Conservation (phyloP, 179 eudicot species). For the Actinidia polygama region DNA sequence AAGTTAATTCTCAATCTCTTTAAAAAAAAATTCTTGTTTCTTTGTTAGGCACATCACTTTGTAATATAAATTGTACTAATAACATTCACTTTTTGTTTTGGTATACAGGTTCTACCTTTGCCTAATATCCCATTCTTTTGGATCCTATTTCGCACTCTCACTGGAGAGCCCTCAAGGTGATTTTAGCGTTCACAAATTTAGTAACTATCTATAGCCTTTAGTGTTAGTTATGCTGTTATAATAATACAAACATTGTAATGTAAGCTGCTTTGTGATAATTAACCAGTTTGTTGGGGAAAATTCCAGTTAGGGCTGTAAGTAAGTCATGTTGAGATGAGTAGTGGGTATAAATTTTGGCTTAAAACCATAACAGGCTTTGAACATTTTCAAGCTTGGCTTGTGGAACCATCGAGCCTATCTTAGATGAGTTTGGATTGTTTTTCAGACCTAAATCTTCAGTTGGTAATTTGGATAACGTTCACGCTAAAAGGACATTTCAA, state of each 20-base stretch:
- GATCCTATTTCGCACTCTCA: constrained; percentile 92
- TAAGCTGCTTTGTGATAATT: not conserved
- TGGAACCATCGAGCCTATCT: too few relatives aligned
- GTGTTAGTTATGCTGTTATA: not conserved
- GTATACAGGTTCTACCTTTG: constrained; percentile 81
- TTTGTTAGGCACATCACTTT: not conserved
- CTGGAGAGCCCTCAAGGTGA: constrained; percentile 96
- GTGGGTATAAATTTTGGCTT: too few relatives aligned
- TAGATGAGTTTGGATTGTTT: too few relatives aligned
- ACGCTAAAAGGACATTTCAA: too few relatives aligned
- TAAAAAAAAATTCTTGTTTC: not conserved
- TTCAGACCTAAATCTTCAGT: too few relatives aligned
- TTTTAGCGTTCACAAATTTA: constrained; percentile 22
- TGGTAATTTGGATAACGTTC: too few relatives aligned
- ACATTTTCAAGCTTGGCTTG: too few relatives aligned
- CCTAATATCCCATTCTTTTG: constrained; percentile 99
- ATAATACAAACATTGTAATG: not conserved
- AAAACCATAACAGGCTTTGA: too few relatives aligned
- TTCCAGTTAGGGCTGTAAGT: too few relatives aligned
- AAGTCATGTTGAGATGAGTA: too few relatives aligned
- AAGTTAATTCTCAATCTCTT: not conserved
- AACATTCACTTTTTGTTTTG: constrained; percentile 16
- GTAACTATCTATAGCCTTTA: not conserved
- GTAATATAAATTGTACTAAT: not conserved
- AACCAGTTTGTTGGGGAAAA: not conserved